phyloP scores from a whole-genome alignment of 345 rosid genomes.

The Gossypium rotundifolium region DNA sequence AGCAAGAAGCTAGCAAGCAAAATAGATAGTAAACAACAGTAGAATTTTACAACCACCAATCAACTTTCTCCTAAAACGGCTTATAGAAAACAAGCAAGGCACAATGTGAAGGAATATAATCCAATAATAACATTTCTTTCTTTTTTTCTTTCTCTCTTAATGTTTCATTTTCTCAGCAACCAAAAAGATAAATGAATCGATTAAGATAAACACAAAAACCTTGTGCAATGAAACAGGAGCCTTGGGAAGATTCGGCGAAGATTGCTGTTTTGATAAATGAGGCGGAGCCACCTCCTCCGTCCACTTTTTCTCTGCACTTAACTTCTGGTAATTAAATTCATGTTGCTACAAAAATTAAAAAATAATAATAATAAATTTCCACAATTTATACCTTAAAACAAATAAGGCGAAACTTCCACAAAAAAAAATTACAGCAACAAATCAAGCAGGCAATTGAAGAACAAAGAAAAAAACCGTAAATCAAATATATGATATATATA shows the following conservation, averaged over 20 bases:
- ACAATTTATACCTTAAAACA: neutral
- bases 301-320: constrained; percentile 41
- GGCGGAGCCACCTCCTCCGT: constrained; percentile 49
- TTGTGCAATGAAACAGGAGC: constrained; percentile 40
- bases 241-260: constrained; percentile 44
- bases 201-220: constrained; percentile 29
- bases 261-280: constrained; percentile 41
- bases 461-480: neutral
- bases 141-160: neutral
- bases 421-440: constrained; percentile 9
- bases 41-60: neutral
- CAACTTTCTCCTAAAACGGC: neutral
- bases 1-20: neutral
- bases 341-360: constrained; percentile 26
- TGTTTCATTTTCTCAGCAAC: constrained; percentile 1
- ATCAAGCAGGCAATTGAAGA: neutral
- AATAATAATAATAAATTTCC: neutral
- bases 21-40: neutral
- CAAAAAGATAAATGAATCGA: constrained; percentile 6
- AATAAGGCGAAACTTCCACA: neutral
- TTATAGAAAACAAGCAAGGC: neutral
- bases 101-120: neutral
- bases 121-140: neutral
- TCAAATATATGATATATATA: neutral
- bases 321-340: constrained; percentile 29